Conservation (phyloP, 2,329 filamentous ascomycete species). For the Diaporthe ilicicola region DNA sequence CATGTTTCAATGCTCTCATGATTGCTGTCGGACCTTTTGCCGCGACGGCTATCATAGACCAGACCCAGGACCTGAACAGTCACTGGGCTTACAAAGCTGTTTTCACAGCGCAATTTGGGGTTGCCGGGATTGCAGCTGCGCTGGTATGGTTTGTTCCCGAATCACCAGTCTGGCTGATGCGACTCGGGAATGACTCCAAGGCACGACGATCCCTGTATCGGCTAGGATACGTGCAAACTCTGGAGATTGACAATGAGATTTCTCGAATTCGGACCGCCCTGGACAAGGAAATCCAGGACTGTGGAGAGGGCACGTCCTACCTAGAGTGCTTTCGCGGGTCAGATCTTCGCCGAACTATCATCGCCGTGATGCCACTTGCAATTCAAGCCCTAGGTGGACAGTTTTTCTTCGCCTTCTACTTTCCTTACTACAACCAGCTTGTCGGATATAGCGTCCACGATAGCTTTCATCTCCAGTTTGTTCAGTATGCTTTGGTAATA, state of each 20-base stretch:
- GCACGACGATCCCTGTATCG: neutral
- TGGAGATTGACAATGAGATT: neutral
- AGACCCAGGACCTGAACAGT: conserved; percentile 38
- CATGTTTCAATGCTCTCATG: neutral
- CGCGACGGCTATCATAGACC: conserved; percentile 44
- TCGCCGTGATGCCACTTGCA: conserved; percentile 23
- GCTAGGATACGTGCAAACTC: neutral
- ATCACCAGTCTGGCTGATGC: neutral
- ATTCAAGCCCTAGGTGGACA: conserved; percentile 28
- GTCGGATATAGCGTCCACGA: conserved; percentile 26
- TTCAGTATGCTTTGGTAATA: conserved; percentile 32
- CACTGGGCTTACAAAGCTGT: conserved; percentile 46
- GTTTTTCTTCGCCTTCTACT: conserved; percentile 26
- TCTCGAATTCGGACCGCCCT: conserved; percentile 38
- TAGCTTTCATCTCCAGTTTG: neutral
- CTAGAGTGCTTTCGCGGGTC: conserved; percentile 50
- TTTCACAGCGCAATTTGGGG: conserved; percentile 45
- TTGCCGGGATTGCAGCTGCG: conserved; percentile 41
- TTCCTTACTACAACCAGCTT: conserved; percentile 27
- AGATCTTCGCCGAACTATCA: conserved; percentile 42
- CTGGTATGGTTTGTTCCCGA: conserved; percentile 34
- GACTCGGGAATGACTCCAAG: neutral
- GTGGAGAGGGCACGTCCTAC: conserved; percentile 49
- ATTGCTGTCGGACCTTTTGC: conserved; percentile 33
- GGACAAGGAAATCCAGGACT: conserved; percentile 41